phyloP scores from a whole-genome alignment of 345 rosid genomes.

The Euphorbia tirucalli region DNA sequence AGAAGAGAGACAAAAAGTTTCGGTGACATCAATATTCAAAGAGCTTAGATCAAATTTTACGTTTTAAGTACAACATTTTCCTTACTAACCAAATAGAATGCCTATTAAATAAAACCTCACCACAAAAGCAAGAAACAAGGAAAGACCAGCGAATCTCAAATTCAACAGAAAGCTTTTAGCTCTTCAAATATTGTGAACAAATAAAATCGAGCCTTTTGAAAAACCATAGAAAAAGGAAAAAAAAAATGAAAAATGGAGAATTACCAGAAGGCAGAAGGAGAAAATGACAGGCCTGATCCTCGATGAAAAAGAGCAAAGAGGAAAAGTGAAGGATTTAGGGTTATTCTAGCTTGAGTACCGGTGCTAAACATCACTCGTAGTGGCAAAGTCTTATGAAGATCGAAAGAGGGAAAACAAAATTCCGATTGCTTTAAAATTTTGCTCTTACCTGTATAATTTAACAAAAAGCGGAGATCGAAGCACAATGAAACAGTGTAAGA shows the following conservation, averaged over 20 bases:
- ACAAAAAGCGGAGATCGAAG: not conserved
- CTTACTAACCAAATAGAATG: not conserved
- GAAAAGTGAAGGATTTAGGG: not conserved
- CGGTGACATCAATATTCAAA: too few relatives aligned
- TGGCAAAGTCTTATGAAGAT: not conserved
- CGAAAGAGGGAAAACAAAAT: not conserved
- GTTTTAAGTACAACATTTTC: not conserved
- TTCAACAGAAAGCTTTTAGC: not conserved
- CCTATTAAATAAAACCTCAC: not conserved
- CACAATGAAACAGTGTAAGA: not conserved
- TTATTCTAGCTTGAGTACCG: not conserved
- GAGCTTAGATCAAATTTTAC: not conserved
- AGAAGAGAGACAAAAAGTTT: too few relatives aligned
- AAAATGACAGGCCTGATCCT: constrained; percentile 27
- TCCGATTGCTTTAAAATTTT: not conserved
- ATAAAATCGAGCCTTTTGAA: not conserved
- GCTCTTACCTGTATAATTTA: not conserved
- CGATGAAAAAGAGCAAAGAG: not conserved
- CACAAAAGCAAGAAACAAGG: not conserved
- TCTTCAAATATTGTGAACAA: not conserved
- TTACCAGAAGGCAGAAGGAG: constrained; percentile 32
- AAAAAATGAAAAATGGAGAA: not conserved
- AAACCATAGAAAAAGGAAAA: not conserved
- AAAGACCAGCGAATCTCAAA: not conserved
- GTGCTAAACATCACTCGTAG: not conserved